Evolutionary conservation across 1,284 basidiomycete genomes (phyloP), one percentile per base, ranked within the genome.

Genomic region (Amylostereum areolatum): DNA sequence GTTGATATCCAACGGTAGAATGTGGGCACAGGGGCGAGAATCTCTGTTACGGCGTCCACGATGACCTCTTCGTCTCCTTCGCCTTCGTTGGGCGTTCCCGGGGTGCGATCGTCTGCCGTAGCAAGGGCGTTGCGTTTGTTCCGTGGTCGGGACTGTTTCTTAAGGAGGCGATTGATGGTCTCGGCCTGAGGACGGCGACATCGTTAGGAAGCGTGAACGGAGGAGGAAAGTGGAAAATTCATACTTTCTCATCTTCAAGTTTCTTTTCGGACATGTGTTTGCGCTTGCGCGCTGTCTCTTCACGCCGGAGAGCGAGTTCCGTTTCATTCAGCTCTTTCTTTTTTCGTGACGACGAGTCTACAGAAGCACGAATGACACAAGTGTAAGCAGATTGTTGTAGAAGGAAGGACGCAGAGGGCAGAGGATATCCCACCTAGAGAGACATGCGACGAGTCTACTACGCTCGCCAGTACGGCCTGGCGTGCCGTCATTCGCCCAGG

Each of bases 161-260:
- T 92, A 31, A 95, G 79, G 3, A 96, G 76, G 18, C 91, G 83
- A 59, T 95, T 95, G 66, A 96, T 96, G 0, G 92, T 92, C 64
- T 92, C 89, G 37, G 76, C 81, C 85, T 89, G 56, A 27, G 18
- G 36, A 35, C 11, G 6, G 24, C 33, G 5, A 11, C 32, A 28
- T 30, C 34, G 32, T 32, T n/a, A 29, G 25, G 30, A 35, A 8
- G 5, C 18, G 34, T 6, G 11, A 30, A 27, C 31, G 35, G 42
- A 41, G n/a, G 36, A 41, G 37, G 40, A 9, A 34, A 27, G 46
- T 29, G 39, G n/a, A 47, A 9, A 37, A 30, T 29, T 0, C 73
- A 72, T 51, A 85, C 91, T 79, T 95, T 95, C 65, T 96, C 92
- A 59, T 96, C 92, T 62, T 95, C 90, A 24, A 93, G 73, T 65